Percentiles rank a stretch among this genome's conserved stretches.
Conservation (phyloP, 805 yeast species). For the Ogataea glucozyma region DNA sequence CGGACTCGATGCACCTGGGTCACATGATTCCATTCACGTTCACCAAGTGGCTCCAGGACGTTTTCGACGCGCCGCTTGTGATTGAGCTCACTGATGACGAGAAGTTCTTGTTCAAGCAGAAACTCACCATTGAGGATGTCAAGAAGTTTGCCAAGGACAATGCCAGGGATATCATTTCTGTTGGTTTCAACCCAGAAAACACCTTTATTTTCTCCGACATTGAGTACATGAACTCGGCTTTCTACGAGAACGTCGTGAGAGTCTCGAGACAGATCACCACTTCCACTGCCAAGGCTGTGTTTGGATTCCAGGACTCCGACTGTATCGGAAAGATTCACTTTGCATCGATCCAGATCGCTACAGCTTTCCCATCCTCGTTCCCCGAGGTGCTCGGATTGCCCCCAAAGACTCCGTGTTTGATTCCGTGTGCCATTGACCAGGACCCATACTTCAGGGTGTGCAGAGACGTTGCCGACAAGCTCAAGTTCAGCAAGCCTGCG, state of each 20-base stretch:
- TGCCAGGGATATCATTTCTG: constrained; percentile 89
- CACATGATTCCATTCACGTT: constrained; percentile 94
- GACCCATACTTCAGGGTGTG: constrained; percentile 98
- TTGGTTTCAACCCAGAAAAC: constrained; percentile 92
- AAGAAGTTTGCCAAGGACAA: constrained; percentile 77
- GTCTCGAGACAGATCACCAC: constrained; percentile 93
- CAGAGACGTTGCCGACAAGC: constrained; percentile 94
- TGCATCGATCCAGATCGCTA: constrained; percentile 93
- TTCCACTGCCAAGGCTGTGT: constrained; percentile 95
- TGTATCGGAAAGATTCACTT: constrained; percentile 93
- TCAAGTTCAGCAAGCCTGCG: constrained; percentile 87
- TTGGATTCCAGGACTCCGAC: constrained; percentile 93
- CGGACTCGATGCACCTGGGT: constrained; percentile 93
- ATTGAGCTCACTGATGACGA: constrained; percentile 96
- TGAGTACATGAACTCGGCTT: constrained; percentile 88
- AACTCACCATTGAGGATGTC: constrained; percentile 86
- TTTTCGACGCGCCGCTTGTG: constrained; percentile 92
- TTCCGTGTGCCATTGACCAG: constrained; percentile 99
- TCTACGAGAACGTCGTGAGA: constrained; percentile 92
- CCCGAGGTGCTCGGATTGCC: constrained; percentile 89
- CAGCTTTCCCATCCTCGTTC: constrained; percentile 94
- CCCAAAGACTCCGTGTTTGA: constrained; percentile 89
- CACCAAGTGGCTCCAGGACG: constrained; percentile 98
- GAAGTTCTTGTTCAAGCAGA: constrained; percentile 90
- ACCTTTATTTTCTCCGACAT: constrained; percentile 94